These are phyloP conservation scores for Kodamaea hsintzibuensis DNA, from an alignment of 805 yeast genomes.

Conservation along the genomic window DNA sequence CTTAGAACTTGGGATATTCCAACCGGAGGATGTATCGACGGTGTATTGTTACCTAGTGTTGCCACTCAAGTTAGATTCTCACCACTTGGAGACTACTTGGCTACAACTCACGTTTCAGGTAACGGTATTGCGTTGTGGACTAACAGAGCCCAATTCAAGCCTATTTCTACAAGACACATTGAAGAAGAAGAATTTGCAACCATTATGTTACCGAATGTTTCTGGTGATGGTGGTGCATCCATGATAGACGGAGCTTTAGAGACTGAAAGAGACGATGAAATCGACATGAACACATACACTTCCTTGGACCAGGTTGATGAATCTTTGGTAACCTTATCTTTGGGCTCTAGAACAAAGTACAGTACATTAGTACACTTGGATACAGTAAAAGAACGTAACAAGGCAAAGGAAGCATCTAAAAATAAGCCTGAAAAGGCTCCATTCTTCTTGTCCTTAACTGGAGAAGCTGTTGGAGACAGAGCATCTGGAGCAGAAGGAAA, in stretches of 20 bases:
- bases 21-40: conserved; percentile 95
- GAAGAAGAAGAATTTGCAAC: conserved; percentile 71
- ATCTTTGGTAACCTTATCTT: conserved; percentile 68
- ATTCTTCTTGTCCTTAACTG: conserved; percentile 73
- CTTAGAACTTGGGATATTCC: conserved; percentile 97
- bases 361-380: conserved; percentile 80
- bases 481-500: conserved; percentile 52
- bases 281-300: conserved; percentile 38
- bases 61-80: conserved; percentile 80
- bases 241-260: conserved; percentile 79
- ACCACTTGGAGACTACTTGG: conserved; percentile 85
- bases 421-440: conserved; percentile 70
- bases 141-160: conserved; percentile 78
- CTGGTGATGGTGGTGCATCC: conserved; percentile 75
- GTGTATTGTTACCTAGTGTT: conserved; percentile 73
- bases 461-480: conserved; percentile 69
- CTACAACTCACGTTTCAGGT: conserved; percentile 88
- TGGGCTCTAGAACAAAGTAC: conserved; percentile 77
- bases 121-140: conserved; percentile 94
- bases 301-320: conserved; percentile 64
- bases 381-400: conserved; percentile 79
- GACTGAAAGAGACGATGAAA: conserved; percentile 34
- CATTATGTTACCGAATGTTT: conserved; percentile 67
- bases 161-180: conserved; percentile 72
- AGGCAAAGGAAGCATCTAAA: conserved; percentile 86